Base-by-base conservation (phyloP, 306 rosid genomes). In the Argentina anserina region DNA sequence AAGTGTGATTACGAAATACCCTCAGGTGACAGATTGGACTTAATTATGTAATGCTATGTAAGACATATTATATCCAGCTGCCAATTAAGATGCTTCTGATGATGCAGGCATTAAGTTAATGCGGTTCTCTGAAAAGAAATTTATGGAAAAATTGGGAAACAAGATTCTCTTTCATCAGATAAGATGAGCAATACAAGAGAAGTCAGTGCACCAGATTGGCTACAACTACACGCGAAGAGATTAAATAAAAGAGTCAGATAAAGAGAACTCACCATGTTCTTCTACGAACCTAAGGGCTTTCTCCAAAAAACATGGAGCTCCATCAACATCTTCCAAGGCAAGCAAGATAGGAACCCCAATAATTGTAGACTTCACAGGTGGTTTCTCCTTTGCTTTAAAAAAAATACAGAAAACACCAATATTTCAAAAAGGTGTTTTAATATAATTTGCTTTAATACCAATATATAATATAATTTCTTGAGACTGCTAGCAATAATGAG, bases 311-410 rank as follows among this genome's bases (percentile, higher is more conserved):
- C 97, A 86, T 28, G 99, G 97, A 74, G 92, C 65, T 81, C 99
- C 99, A 81, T 95, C 97, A 63, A 81, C 96, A 69, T 95, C 99
- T 81, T 95, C 99, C 82, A 95, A 69, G 67, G 97, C 97, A 80
- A 92, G 93, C 82, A 95, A 85, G 81, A 95, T 82, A 50, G 99
- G 97, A 61, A 90, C 83, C 69, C 99, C 93, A 75, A 88, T 72
- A 67, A 95, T 93, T 3, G 79, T 81, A 70, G 93, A 82, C 81
- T 86, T 95, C 17, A n/a, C 53, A 23, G 88, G 85, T 28, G 77
- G 89, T 77, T 65, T 82, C 25, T 90, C 97, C 71, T 79, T 88
- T 75, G 65, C 99, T 92, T 65, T 73, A 81, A 65, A 71, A 72
- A 60, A 65, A 75, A 79, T 43, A 75, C 62, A 81, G 74, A 75